Conservation (phyloP, 202 grass and related monocot species). For the Tripidium arundinaceum region DNA sequence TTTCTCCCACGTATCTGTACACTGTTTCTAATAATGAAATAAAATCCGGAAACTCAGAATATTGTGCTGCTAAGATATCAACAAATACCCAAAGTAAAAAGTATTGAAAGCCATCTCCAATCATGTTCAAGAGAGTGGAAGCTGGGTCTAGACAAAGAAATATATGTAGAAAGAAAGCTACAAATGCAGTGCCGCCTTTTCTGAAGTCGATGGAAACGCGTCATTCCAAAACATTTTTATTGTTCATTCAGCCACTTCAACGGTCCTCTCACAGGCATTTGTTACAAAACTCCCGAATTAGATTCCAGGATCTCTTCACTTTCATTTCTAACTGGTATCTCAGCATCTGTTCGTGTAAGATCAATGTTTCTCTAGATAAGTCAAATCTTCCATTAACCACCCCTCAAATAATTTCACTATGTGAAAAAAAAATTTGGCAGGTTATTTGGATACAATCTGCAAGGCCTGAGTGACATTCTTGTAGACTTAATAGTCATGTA, state of each 20-base stretch:
- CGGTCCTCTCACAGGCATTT: background rate
- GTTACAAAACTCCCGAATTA: background rate
- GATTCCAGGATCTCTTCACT: background rate
- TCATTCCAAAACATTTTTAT: background rate
- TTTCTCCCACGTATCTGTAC: background rate
- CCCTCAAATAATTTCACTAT: background rate
- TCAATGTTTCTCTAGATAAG: background rate
- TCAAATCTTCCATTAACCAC: background rate
- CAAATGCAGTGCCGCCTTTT: background rate
- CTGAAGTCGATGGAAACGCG: background rate
- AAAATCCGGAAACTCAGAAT: background rate
- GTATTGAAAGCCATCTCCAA: background rate
- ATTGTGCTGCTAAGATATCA: conserved; percentile 9
- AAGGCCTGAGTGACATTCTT: background rate
- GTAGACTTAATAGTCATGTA: background rate
- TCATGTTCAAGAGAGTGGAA: background rate
- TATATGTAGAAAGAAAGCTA: background rate
- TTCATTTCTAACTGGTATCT: background rate
- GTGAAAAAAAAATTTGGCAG: background rate
- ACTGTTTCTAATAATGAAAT: background rate
- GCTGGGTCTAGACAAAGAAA: background rate
- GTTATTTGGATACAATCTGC: background rate
- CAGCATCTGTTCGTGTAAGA: background rate
- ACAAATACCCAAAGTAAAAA: conserved; percentile 1
- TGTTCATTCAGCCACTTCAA: background rate